Evolutionary conservation across 2,329 filamentous ascomycete species (phyloP), one percentile per base, ranked within the genome.

Genomic region (Taxawa tesnikishii): DNA sequence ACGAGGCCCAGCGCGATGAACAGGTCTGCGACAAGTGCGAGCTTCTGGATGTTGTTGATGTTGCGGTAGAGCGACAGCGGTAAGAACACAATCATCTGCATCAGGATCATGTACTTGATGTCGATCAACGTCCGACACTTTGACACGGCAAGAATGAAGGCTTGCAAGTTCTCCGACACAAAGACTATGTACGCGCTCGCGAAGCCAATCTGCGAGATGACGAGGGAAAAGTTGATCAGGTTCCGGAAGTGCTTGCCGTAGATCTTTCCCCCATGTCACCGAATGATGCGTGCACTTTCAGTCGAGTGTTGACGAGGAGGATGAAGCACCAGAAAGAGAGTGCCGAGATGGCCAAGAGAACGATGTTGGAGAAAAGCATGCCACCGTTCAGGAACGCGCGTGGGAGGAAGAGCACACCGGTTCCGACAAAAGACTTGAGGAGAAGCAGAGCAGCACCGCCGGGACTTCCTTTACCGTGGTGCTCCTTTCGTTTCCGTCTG

Each of bases 281-380:
- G 59, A 96, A 98, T 1, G 90, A 96, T n/a, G 83, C 85, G 29
- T 87, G 79, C 16, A 96, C 73, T 51, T 75, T 80, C 29, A 94
- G 64, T 19, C 90, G 79, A 2, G 85, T 90, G 38, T 79, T 79
- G 40, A 94, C 85, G 18, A 98, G 71, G 10, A 98, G 68, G 26
- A 98, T 85, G 58, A 98, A 98, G 62, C 87, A 94, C 63, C 94
- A 94, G 60, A 94, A 98, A 53, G 87, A 94, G 37, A 98, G 65
- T 2, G 72, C 64, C 5, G 90, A 87, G 11, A 98, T 83, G 24
- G 68, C 71, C 14, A 98, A 65, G n/a, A 98, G 71, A 11, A 98
- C 81, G 31, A 92, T 43, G 51, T 92, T 94, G 48, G 85, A 94
- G 58, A 98, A 98, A 11, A 94, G 62, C 87, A 98, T 96, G 37